Evolutionary conservation across 148 eudicot genomes (phyloP), one percentile per base, ranked within the genome.

Genomic region (Rhododendron ferrugineum): DNA sequence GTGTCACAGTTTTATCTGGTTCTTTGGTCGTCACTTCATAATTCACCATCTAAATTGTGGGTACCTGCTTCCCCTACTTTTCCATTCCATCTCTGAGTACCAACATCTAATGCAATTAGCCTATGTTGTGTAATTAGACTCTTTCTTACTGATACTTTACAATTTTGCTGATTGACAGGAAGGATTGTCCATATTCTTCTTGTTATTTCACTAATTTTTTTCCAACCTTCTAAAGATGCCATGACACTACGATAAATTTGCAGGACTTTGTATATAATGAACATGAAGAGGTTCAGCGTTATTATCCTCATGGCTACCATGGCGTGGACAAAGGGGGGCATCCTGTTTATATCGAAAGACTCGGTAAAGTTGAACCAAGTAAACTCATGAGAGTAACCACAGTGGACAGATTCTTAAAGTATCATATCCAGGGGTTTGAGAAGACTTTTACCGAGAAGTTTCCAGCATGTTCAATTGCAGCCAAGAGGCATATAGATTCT

Each of bases 291-390:
- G 98, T 96, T 80, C 93, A 88, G 78, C 87, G 87, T 16, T 89
- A 91, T 86, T 96, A 96, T 89, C 99, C 99, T 79, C 99, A 96
- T 88, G 98, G 99, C 77, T 96, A 91, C 89, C 99, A 96, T 91
- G 99, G 99, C 77, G 93, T 94, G 85, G 99, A 96, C 88, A 95
- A 88, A 93, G 93, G 85, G 60, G 99, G 99, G 75, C 90, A 94
- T 34, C 99, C 99, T 54, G 91, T 96, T 84, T 96, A 96, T 88
- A 94, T 96, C 70, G 99, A 96, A 90, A 92, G 93, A 77, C 93
- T 96, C 44, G 99, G 99, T 22, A 92, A 94, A 91, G 87, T 92
- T 90, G 97, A 96, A 70, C 93, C 97, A 37, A 88, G 85, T 87
- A 95, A 91, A 89, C 97, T 96, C 80, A 95, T 95, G 99, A 90